Base-by-base conservation (phyloP, 2,329 filamentous ascomycete genomes). In the Claviceps fusiformis region DNA sequence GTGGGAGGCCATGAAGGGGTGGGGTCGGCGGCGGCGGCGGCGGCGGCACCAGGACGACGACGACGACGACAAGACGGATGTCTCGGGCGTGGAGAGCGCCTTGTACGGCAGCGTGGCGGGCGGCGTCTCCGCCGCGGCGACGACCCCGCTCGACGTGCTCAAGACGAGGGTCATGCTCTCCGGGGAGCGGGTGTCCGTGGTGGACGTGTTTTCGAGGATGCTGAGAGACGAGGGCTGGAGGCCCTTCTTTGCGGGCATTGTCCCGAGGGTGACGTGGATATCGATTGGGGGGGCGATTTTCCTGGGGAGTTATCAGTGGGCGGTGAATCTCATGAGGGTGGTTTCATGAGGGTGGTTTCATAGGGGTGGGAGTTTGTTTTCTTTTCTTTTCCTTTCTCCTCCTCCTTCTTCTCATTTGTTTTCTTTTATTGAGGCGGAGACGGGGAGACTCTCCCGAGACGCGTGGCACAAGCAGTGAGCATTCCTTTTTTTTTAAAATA, bases 141-240 rank as follows among this genome's bases (percentile, higher is more conserved):
- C 93, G 29, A 98, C 93, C 53, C 93, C 93, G 44, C 73, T 98
- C 59, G 93, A 98, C 71, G 93, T 98, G 59, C 76, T 98, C 61
- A 98, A 98, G 81, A 98, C 93, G 60, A 77, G 93, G 60, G 85
- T 97, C 71, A 98, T 98, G 93, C 75, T 98, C 62, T 86, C 87
- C 15, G 79, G 82, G 64, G 81, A 85, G 74, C 81, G 75, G 62
- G 80, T 80, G 67, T 79, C 75, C 13, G 77, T 82, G 59, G 67
- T 72, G 39, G 68, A 70, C 5, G 75, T 95, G 58, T 73, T 92
- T 59, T 74, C 73, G 53, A 72, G 76, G 24, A 87, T 96, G 56
- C 73, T 83, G 64, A 72, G 70, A 51, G 78, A 84, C 55, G 79
- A 82, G 58, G 87, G 87, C 1, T 67, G 81, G 5, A 71, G 77